Percentiles rank a stretch among this genome's conserved stretches.
phyloP scores from a whole-genome alignment of 2,329 filamentous ascomycete species.

The Chaetomiaceae sp. region DNA sequence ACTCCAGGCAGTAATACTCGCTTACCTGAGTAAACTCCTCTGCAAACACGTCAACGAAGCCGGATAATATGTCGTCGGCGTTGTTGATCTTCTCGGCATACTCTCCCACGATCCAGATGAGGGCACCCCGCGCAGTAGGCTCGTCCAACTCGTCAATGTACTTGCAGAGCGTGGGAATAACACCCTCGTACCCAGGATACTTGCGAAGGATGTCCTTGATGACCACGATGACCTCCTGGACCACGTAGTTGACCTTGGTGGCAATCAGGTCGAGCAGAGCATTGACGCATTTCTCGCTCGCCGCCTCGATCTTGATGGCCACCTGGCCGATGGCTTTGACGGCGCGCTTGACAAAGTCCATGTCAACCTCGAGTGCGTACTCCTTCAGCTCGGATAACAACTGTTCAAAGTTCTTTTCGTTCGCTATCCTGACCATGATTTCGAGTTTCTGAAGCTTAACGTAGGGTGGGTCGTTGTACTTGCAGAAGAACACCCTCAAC shows the following conservation, averaged over 20 bases:
- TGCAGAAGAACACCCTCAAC: constrained; percentile 98
- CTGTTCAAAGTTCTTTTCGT: constrained; percentile 94
- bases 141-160: constrained; percentile 97
- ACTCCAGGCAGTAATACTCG: not conserved
- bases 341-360: constrained; percentile 94
- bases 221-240: constrained; percentile 97
- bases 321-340: constrained; percentile 97
- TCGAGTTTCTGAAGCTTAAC: constrained; percentile 97
- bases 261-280: constrained; percentile 89
- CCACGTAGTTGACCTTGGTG: constrained; percentile 98
- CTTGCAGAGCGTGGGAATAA: constrained; percentile 93
- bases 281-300: constrained; percentile 93
- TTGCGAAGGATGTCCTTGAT: constrained; percentile 98
- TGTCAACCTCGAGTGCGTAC: constrained; percentile 96
- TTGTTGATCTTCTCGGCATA: constrained; percentile 99
- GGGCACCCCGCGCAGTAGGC: constrained; percentile 78
- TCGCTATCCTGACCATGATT: constrained; percentile 98
- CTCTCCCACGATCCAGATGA: constrained; percentile 99
- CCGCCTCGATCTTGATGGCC: constrained; percentile 95
- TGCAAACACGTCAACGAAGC: constrained; percentile 90
- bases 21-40: constrained; percentile 91
- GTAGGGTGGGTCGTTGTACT: constrained; percentile 98
- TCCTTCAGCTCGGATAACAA: constrained; percentile 91
- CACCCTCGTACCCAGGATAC: constrained; percentile 95
- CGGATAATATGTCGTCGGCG: constrained; percentile 85